Evolutionary conservation across 768 basidiomycete species (phyloP), one percentile per base, ranked within the genome.

Genomic region (Panus rudis): DNA sequence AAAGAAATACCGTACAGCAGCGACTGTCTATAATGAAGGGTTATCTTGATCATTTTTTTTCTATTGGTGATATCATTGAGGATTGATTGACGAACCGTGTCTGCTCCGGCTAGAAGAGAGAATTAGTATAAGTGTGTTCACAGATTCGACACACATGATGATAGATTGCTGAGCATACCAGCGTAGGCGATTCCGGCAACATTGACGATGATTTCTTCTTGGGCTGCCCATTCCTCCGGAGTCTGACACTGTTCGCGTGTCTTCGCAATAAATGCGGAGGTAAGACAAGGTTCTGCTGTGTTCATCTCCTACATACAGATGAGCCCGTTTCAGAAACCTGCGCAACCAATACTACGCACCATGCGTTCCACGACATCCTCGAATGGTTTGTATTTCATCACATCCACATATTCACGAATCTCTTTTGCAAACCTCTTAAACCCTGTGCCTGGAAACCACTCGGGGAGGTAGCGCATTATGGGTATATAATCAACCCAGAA

Each of bases 1-100:
- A 42, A 56, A 52, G 49, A 65, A 62, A 6, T 54, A 53, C 39
- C 51, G 41, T 19, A 63, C 49, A 1, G 59, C 43, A n/a, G 61
- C 60, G 10, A 54, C 52, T 7, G 58, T 56, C 60, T 62, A 25
- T 23, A 33, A 41, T 25, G 19, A 32, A n/a, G 10, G 3, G 13
- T 39, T 19, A 21, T 30, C 21, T 20, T 13, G 0, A 22, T 4
- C 24, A 8, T 3, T 17, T 14, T 4, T n/a, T n/a, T n/a, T n/a
- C n/a, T n/a, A n/a, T n/a, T n/a, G n/a, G n/a, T n/a, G n/a, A n/a
- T n/a, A n/a, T 21, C 21, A 24, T 4, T 7, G 4, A 1, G 17
- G 12, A 6, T 14, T 37, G 3, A 21, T 20, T 8, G 1, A 19
- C 45, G 27, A 11, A 52, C 52, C 20, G 52, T 52, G 24, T 52